Base-by-base conservation (phyloP, 306 rosid species). In the Dryas octopetala region DNA sequence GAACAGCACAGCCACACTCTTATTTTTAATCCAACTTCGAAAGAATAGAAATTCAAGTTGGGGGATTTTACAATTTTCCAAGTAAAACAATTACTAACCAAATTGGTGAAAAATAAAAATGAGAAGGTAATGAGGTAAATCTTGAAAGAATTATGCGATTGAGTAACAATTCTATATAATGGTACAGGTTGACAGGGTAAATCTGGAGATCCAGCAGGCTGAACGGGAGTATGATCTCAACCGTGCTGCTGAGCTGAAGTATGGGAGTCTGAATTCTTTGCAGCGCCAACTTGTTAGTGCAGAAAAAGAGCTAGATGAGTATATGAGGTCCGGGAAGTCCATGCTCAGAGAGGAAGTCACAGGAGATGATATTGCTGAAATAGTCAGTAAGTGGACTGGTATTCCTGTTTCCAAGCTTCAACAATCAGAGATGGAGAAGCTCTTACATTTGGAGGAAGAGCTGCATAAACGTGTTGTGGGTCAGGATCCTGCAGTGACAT, bases 351-450 rank as follows among this genome's bases (percentile, higher is more conserved):
- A 95, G 76, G 99, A 95, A 88, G 99, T 95, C 58, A 88, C 91
- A 0, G 99, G 91, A 58, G 76, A 54, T 74, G 99, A 92, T 73
- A 92, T 95, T 70, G 95, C 97, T 78, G 99, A 95, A 82, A 95
- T 95, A 74, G 99, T 95, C 38, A 95, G 99, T 80, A 95, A 95
- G 82, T 95, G 99, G 99, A 95, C 99, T 0, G 99, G 99, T 45
- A 95, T 95, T 75, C 99, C 99, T 12, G 86, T 95, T 74, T 95
- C 99, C 53, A 92, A 92, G 90, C 97, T 95, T 75, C 93, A 90
- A 86, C 92, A 95, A 64, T 87, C 99, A 0, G 99, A 95, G 73
- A 83, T 88, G 78, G 99, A 95, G 45, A 95, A 95, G 85, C 80
- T 95, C 74, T 79, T 95, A 70, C 83, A 90, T 79, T 87, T 95